A percentile compares a stretch with the other conserved stretches of the same genome.
Evolutionary conservation across 345 rosid genomes (phyloP).

Genomic region (Eucalyptus tenuipes): DNA sequence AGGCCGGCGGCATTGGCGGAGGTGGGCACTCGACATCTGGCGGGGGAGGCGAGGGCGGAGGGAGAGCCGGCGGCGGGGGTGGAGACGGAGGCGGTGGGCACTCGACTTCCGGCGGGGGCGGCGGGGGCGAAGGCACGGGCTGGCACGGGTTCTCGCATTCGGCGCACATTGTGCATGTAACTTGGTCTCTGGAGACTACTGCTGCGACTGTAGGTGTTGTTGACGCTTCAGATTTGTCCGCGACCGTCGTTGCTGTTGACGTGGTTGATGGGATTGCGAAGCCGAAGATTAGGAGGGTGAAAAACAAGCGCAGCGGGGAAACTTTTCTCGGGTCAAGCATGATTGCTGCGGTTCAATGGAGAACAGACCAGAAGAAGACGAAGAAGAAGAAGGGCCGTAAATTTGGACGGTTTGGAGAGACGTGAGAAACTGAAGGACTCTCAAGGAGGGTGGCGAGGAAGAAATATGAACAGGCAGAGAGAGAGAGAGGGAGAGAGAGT

Average conservation of each 20-base stretch:
- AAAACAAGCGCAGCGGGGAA: not conserved
- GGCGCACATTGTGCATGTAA: conserved; percentile 26
- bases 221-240: not conserved
- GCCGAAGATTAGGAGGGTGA: not conserved
- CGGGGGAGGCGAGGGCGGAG: not conserved
- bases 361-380: not conserved
- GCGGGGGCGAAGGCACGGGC: conserved; percentile 21
- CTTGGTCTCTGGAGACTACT: not conserved
- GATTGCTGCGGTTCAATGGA: not conserved
- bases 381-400: not conserved
- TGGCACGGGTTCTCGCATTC: conserved; percentile 12
- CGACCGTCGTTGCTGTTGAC: not conserved
- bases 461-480: not conserved
- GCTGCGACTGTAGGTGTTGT: not conserved
- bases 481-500: not conserved
- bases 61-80: not conserved
- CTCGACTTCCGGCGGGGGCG: not conserved
- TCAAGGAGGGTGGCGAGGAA: not conserved
- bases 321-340: not conserved
- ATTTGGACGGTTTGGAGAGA: not conserved
- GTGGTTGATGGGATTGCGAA: not conserved
- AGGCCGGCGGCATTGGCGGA: not conserved
- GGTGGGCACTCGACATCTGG: not conserved
- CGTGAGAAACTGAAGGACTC: not conserved
- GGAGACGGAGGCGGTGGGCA: conserved; percentile 19